These are phyloP conservation scores for Xerocomellus intermedius DNA, from an alignment of 768 basidiomycete genomes.

Conservation along the genomic window DNA sequence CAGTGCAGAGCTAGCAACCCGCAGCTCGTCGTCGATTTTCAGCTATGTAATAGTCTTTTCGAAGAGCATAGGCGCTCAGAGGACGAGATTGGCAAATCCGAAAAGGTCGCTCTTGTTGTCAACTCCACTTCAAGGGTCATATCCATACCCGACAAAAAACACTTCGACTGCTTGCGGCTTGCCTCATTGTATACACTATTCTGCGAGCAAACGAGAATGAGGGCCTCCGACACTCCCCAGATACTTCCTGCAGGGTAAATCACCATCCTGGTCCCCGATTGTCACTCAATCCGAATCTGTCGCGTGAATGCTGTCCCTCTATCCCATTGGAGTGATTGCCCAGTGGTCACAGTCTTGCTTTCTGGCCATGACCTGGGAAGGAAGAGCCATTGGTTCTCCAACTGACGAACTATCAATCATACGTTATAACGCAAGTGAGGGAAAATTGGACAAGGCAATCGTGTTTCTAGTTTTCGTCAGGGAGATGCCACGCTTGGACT, in stretches of 20 bases:
- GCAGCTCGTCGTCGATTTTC: no score
- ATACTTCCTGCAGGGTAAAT: no score
- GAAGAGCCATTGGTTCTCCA: neutral
- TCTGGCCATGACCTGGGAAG: neutral
- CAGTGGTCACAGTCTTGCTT: neutral
- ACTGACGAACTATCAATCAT: neutral
- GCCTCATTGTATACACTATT: neutral
- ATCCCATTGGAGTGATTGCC: neutral
- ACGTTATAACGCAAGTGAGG: neutral
- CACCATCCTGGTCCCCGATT: no score
- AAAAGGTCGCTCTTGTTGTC: no score
- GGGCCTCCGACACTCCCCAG: neutral
- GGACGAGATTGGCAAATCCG: no score
- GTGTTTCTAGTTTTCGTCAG: neutral
- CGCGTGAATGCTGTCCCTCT: no score
- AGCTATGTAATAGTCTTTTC: no score
- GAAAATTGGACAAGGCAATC: neutral
- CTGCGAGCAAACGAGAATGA: neutral
- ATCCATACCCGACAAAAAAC: neutral
- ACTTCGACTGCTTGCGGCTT: neutral
- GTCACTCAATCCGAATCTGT: neutral
- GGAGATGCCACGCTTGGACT: neutral
- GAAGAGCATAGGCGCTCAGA: no score
- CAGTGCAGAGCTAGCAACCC: no score
- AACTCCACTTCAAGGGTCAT: no score